Percentiles rank a stretch among this genome's conserved stretches.
Evolutionary conservation across 116 monocot genomes (phyloP).

Genomic region (Papilionanthe hybrid): DNA sequence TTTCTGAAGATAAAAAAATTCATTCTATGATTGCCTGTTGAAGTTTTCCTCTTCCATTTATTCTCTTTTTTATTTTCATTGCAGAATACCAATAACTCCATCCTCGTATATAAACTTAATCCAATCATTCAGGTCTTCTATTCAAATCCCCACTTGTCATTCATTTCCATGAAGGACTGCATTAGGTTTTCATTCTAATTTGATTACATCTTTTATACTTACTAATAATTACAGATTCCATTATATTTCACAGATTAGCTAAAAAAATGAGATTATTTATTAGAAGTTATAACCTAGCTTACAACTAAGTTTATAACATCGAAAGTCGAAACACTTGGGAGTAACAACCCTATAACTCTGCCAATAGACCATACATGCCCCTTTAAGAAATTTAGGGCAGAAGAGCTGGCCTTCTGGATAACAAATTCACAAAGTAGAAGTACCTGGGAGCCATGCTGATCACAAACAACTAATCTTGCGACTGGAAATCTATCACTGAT

Average conservation of each 20-base stretch:
- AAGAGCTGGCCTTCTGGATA: not conserved
- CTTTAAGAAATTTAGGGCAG: not conserved
- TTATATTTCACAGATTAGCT: not conserved
- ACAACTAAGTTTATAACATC: not conserved
- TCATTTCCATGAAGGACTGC: not conserved
- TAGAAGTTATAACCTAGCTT: not conserved
- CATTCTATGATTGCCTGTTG: not conserved
- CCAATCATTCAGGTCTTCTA: not conserved
- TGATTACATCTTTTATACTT: not conserved
- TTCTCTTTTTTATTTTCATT: not conserved
- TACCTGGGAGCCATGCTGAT: slow-evolving; percentile 99
- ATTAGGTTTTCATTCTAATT: not conserved
- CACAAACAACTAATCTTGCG: slow-evolving; percentile 95
- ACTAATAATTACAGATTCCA: not conserved
- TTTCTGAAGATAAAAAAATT: not conserved
- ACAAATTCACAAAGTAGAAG: not conserved
- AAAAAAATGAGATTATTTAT: not conserved
- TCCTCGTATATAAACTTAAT: not conserved
- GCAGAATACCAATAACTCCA: not conserved
- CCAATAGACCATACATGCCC: not conserved
- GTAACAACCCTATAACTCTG: not conserved
- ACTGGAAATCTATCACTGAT: slow-evolving; percentile 82
- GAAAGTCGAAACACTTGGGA: not conserved
- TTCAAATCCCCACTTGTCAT: not conserved
- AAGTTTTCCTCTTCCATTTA: not conserved